phyloP scores from a whole-genome alignment of 164 flowering plant genomes.

The Santalum album region DNA sequence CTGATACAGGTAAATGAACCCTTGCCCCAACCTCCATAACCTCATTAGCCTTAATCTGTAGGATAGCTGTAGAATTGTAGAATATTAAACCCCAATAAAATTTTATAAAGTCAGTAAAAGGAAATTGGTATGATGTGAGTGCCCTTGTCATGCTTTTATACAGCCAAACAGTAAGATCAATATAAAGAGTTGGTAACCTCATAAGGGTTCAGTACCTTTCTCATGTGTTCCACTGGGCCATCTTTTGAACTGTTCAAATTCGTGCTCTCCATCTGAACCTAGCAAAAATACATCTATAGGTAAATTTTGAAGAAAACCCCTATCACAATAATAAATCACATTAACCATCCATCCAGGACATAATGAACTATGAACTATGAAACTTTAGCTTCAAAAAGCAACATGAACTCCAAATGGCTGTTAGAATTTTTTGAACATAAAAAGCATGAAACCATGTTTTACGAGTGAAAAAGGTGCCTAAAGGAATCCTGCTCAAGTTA shows the following conservation, averaged over 20 bases:
- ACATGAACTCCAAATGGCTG: too few relatives aligned
- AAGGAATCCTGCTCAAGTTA: too few relatives aligned
- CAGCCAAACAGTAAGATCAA: not conserved
- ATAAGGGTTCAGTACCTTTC: conserved; percentile 37
- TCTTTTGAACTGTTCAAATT: conserved; percentile 14
- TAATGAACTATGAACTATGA: too few relatives aligned
- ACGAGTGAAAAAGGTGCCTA: too few relatives aligned
- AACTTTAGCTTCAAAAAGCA: too few relatives aligned
- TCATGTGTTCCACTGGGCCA: conserved; percentile 21
- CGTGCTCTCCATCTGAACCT: conserved; percentile 54
- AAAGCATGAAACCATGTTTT: too few relatives aligned
- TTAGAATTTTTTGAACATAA: too few relatives aligned
- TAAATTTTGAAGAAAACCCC: not conserved
- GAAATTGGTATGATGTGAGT: too few relatives aligned
- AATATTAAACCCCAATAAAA: conserved; percentile 14
- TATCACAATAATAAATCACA: not conserved
- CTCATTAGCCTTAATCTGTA: conserved; percentile 66
- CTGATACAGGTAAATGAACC: conserved; percentile 68
- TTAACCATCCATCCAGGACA: too few relatives aligned
- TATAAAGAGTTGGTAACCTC: not conserved
- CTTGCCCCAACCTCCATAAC: conserved; percentile 63
- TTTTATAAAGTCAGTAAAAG: not conserved
- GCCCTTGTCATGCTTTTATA: too few relatives aligned
- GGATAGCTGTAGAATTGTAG: conserved; percentile 25
- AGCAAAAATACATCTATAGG: conserved; percentile 6